Base-by-base conservation (phyloP, 768 basidiomycete species). In the Candolleomyces efflorescens region DNA sequence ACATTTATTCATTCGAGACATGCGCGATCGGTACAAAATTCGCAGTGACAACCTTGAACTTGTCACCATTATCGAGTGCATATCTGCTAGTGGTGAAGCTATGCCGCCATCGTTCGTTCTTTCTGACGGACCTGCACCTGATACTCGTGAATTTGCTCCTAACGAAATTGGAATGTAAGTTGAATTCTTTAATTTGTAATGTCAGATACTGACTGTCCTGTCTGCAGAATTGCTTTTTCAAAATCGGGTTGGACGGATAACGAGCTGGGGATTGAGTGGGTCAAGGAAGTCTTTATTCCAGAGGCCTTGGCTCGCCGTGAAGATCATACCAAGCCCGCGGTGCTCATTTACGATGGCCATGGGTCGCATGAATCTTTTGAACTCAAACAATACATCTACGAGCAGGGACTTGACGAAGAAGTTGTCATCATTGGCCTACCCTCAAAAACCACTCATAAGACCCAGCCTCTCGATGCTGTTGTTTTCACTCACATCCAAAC, bases 11-110 rank as follows among this genome's bases (percentile, higher is more conserved):
- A 36, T 52, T 1, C 22, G 61, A 0, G 22, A 55, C 1, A 45
- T 61, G 1, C 56, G 52, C 32, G 27, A 62, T 3, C 38, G 54
- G 2, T 72, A 73, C 56, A 49, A 64, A 7, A 56, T 66, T 3
- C 37, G 57, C 9, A 71, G 68, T 57, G 72, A 64, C n/a, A 73
- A 76, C 39, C 67, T 76, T 0, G 69, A 80, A 57, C 71, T 78
- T 0, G 67, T 76, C 10, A 79, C 75, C 0, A 62, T 80, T 22
- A 66, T 80, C 50, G 74, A 78, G 55, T 71, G 69, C 63, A 60
- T 75, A 7, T 71, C 67, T 44, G 74, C 75, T 6, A 71, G 67
- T 58, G 74, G 74, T 4, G 55, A 56, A 12, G 43, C 47, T 18
- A 45, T 71, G 7, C 53, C 54, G 18, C 66, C 69, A 0, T 59